phyloP scores from a whole-genome alignment of 1,284 basidiomycete species.

The Apiotrichum akiyoshidainum region DNA sequence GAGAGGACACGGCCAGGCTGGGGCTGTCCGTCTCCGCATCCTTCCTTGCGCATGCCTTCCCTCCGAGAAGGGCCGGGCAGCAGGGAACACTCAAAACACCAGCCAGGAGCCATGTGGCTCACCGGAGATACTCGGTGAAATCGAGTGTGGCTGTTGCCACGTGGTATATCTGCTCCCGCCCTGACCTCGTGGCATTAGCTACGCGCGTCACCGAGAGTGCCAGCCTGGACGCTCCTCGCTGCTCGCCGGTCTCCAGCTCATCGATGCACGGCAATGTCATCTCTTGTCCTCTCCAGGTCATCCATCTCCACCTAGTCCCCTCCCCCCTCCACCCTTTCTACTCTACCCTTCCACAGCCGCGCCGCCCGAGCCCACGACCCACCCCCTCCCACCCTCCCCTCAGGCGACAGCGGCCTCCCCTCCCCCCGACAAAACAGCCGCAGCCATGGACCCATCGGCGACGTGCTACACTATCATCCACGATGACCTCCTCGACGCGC shows the following conservation, averaged over 20 bases:
- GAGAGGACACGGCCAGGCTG: background rate
- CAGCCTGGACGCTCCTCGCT: too few species aligned
- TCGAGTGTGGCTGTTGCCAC: background rate
- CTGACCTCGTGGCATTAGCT: too few species aligned
- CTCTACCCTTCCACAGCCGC: background rate
- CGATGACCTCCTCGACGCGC: constrained; percentile 66
- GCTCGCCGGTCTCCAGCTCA: constrained; percentile 4
- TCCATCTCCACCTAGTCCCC: background rate
- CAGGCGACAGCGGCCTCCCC: background rate
- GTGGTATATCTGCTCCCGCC: background rate
- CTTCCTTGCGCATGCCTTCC: too few species aligned
- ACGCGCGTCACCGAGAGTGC: too few species aligned
- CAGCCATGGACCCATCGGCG: constrained; percentile 48
- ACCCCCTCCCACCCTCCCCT: too few species aligned
- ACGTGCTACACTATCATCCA: constrained; percentile 84
- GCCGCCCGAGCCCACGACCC: background rate
- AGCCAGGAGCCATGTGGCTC: background rate
- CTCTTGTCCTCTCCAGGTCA: background rate
- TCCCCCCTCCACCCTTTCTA: background rate
- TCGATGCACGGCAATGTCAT: background rate
- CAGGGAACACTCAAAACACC: too few species aligned
- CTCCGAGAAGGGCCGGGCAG: too few species aligned
- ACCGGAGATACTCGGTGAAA: constrained; percentile 4
- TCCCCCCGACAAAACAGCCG: constrained; percentile 8
- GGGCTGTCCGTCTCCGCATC: too few species aligned